Evolutionary conservation across 2,329 filamentous ascomycete species (phyloP), one percentile per base, ranked within the genome.

Genomic region (Pseudogymnoascus sp.): DNA sequence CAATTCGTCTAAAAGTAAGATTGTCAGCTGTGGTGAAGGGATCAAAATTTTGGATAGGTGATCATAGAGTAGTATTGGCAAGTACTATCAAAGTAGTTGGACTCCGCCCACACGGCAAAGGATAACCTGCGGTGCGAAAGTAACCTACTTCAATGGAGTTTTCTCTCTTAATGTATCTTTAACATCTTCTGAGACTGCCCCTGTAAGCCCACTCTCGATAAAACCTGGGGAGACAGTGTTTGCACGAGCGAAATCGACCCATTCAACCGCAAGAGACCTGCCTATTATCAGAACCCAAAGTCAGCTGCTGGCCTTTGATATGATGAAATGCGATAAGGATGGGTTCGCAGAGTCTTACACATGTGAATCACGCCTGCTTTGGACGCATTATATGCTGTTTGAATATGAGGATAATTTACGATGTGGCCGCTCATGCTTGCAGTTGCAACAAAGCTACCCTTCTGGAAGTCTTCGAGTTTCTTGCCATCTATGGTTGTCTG

Each of bases 221-320:
- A 87, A 88, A 62, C 85, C 85, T 5, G 85, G 85, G 3, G 84
- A 87, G 74, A 88, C 84, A 73, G 78, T 82, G 78, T 88, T 88
- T 70, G 87, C 85, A 68, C 85, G 82, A 56, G 85, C 85, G 73
- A 88, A 88, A 73, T 85, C 84, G 64, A 84, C 78, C 86, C 86
- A 89, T 75, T 89, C 86, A 73, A 86, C 87, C 70, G 86, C 85
- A 64, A 89, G 77, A 50, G 84, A 86, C 65, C 77, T 77, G 60
- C 84, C 83, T 69, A 33, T 33, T 33, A 33, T 33, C 31, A 33
- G 31, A 33, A 33, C 31, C 31, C 8, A 33, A 33, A 33, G 31
- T 33, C 10, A 33, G 31, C 31, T 33, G 31, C 31, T 33, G 7
- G 31, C 11, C 31, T 33, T 33, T 33, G 31, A 11, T 33, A 33